Base-by-base conservation (phyloP, 306 rosid species). In the Purshia tridentata region DNA sequence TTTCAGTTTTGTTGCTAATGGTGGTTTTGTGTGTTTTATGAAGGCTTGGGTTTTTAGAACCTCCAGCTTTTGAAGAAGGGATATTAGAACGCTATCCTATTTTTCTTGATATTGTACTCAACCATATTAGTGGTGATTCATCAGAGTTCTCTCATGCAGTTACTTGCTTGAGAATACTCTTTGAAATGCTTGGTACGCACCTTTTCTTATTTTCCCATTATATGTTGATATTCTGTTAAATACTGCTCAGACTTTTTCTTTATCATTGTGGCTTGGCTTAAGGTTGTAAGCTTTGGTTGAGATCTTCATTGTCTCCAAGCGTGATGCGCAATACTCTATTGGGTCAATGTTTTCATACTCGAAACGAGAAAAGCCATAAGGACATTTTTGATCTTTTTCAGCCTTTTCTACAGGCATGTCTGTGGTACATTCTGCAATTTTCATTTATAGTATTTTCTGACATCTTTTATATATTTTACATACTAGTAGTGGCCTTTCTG, bases 241-340 rank as follows among this genome's bases (percentile, higher is more conserved):
- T 70, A 46, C 61, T 73, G 72, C 55, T 67, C 72, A 81, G 56
- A 80, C 68, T 19, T 55, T 78, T 80, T 75, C 52, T 74, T 76
- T 41, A 40, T 78, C 40, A 19, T 37, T 76, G 75, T 74, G 80
- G 73, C 66, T 77, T 81, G 75, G 65, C 75, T 84, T 59, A 62
- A 93, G 98, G 98, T 74, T 94, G 96, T 80, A 89, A 94, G 81
- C 94, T 94, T 86, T 94, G 98, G 98, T 78, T 94, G 87, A 91
- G 98, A 79, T 94, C 96, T 72, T 85, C 97, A 49, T 70, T 91
- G 80, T 89, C 96, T 77, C 95, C 98, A 39, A 87, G 92, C 82
- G 97, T 83, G 84, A 94, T 94, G 96, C 84, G 91, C 79, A 91
- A 94, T 84, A 94, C 98, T 77, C 81, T 94, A 72, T 82, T 94